Percentiles rank a stretch among this genome's conserved stretches.
Evolutionary conservation across 371 early-diverging fungal species (phyloP).

Genomic region (Coemansia sp.): DNA sequence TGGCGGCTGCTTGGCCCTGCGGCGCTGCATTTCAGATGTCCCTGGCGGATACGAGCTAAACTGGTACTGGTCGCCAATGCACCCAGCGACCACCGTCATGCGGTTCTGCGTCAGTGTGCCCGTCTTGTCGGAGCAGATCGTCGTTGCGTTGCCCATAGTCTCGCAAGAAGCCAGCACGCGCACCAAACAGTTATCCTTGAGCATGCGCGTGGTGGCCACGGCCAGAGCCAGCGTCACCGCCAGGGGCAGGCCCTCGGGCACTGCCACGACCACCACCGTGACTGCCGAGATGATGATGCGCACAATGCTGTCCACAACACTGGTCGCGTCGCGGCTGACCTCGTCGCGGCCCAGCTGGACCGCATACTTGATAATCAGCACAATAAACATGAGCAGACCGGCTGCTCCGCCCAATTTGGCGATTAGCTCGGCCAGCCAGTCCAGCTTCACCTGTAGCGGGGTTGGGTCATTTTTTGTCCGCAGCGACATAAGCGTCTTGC

Average conservation of each 20-base stretch:
- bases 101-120: slow-evolving; percentile 96
- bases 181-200: slow-evolving; percentile 92
- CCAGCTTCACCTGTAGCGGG: slow-evolving; percentile 89
- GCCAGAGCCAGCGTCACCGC: slow-evolving; percentile 96
- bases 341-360: slow-evolving; percentile 59
- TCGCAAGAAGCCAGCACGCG: slow-evolving; percentile 94
- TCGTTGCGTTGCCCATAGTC: slow-evolving; percentile 98
- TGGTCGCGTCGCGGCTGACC: slow-evolving; percentile 54
- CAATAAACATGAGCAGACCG: slow-evolving; percentile 77
- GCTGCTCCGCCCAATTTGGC: slow-evolving; percentile 87
- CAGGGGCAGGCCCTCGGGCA: slow-evolving; percentile 97
- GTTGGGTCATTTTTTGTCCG: slow-evolving; percentile 76
- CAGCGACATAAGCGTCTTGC: slow-evolving; percentile 79
- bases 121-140: slow-evolving; percentile 97
- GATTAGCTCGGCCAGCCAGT: slow-evolving; percentile 82
- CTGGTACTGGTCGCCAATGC: slow-evolving; percentile 55
- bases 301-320: slow-evolving; percentile 63
- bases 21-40: slow-evolving; percentile 45
- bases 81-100: slow-evolving; percentile 91
- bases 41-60: slow-evolving; percentile 53
- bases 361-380: slow-evolving; percentile 78
- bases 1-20: slow-evolving; percentile 44
- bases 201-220: slow-evolving; percentile 93
- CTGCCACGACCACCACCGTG: slow-evolving; percentile 94
- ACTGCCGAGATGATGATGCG: slow-evolving; percentile 79